Evolutionary conservation across 768 basidiomycete genomes (phyloP).

Genomic region (Amanita fuliginea): DNA sequence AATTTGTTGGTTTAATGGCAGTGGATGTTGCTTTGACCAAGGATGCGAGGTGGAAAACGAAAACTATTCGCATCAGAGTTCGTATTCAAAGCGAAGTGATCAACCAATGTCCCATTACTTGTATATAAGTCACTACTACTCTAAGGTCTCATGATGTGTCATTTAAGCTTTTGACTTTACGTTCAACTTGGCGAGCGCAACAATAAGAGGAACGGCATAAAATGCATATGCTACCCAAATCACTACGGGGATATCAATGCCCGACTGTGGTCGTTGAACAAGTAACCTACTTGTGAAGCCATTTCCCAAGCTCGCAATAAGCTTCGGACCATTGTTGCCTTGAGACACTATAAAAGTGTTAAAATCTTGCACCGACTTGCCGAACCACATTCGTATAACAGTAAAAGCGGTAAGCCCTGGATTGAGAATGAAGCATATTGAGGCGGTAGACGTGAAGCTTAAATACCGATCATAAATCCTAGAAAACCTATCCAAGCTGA

Average conservation of each 20-base stretch:
- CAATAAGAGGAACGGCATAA: slow-evolving; percentile 57
- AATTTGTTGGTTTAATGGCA: no score
- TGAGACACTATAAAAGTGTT: slow-evolving; percentile 47
- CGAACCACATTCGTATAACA: slow-evolving; percentile 72
- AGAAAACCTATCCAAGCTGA: slow-evolving; percentile 70
- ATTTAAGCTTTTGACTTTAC: slow-evolving; percentile 26
- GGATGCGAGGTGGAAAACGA: no score
- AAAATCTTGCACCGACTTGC: slow-evolving; percentile 70
- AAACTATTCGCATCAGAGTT: no score
- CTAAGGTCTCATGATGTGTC: background rate
- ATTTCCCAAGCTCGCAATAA: slow-evolving; percentile 55
- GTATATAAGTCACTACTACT: no score
- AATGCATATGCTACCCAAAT: slow-evolving; percentile 73
- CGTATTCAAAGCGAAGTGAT: no score
- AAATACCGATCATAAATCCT: slow-evolving; percentile 60
- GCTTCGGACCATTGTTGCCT: slow-evolving; percentile 41
- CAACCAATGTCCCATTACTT: no score
- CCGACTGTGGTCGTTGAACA: background rate
- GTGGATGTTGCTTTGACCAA: no score
- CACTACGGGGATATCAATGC: slow-evolving; percentile 32
- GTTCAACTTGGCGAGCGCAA: slow-evolving; percentile 58
- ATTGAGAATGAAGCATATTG: slow-evolving; percentile 2
- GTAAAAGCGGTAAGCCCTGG: slow-evolving; percentile 60
- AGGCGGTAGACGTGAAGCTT: background rate
- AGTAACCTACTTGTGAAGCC: slow-evolving; percentile 59